Conservation (phyloP, 495 filamentous ascomycete species). For the Echria macrotheca region DNA sequence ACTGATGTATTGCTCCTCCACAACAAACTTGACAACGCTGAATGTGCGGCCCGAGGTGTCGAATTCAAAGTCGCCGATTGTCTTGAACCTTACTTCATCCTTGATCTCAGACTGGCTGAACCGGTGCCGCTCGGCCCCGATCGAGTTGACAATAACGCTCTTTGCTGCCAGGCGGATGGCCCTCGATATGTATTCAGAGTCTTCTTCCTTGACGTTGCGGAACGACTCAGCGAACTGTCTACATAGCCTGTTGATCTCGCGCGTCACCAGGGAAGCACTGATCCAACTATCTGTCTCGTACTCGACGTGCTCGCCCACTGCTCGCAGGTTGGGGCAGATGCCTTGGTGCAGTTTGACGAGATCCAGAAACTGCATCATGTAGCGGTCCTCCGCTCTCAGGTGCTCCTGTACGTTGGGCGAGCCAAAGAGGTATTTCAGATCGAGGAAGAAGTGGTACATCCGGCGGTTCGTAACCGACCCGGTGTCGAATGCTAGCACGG, state of each 20-base stretch:
- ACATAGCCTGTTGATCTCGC: conserved; percentile 89
- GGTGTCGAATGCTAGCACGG: conserved; percentile 83
- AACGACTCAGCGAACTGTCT: conserved; percentile 85
- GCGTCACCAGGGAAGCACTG: conserved; percentile 84
- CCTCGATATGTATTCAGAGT: conserved; percentile 55
- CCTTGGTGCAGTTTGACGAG: conserved; percentile 93
- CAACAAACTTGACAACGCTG: conserved; percentile 76
- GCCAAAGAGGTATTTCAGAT: conserved; percentile 82
- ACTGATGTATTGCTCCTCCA: conserved; percentile 85
- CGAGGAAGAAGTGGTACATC: conserved; percentile 94
- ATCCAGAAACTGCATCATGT: conserved; percentile 90
- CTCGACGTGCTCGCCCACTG: conserved; percentile 91
- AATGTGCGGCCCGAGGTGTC: conserved; percentile 54
- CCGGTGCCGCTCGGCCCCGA: conserved; percentile 80
- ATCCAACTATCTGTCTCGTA: conserved; percentile 99
- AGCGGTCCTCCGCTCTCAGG: conserved; percentile 74
- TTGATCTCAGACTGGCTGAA: conserved; percentile 89
- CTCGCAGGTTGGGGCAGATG: conserved; percentile 88
- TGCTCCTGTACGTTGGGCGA: conserved; percentile 81
- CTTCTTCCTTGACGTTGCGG: conserved; percentile 55
- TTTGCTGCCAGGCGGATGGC: conserved; percentile 75
- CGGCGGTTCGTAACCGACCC: conserved; percentile 90
- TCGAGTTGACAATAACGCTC: conserved; percentile 73
- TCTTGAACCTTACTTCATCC: conserved; percentile 72
- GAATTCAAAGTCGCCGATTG: conserved; percentile 71